These are phyloP conservation scores for Castanospermum australe DNA, from an alignment of 306 rosid species.

Conservation along the genomic window DNA sequence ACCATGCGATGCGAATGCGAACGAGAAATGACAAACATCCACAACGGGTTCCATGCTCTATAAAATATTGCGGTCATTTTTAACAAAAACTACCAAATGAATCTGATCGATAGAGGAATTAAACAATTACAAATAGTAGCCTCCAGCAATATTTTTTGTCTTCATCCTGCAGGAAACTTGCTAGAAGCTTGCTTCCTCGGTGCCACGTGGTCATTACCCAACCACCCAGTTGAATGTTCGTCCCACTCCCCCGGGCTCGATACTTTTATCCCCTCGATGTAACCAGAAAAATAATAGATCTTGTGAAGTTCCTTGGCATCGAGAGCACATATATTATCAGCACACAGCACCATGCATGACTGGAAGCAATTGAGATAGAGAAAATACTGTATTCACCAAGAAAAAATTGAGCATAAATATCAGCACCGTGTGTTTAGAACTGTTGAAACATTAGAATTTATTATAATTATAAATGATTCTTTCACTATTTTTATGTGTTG, in stretches of 20 bases:
- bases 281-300: background rate
- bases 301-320: background rate
- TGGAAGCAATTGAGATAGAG: background rate
- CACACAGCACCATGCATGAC: background rate
- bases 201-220: background rate
- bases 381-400: background rate
- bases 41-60: background rate
- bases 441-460: background rate
- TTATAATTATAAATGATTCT: background rate
- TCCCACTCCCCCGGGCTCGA: background rate
- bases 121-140: background rate
- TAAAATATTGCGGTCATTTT: background rate
- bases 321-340: background rate
- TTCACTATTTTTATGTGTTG: background rate
- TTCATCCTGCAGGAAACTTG: background rate
- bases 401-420: too few species aligned
- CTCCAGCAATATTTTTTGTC: background rate
- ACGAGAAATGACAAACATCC: background rate
- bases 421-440: background rate
- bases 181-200: background rate
- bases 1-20: background rate
- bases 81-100: background rate
- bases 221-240: slow-evolving; percentile 3
- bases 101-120: background rate
- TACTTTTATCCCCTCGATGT: background rate